phyloP scores from a whole-genome alignment of 441 rosid genomes.

The Mallotus repandus region DNA sequence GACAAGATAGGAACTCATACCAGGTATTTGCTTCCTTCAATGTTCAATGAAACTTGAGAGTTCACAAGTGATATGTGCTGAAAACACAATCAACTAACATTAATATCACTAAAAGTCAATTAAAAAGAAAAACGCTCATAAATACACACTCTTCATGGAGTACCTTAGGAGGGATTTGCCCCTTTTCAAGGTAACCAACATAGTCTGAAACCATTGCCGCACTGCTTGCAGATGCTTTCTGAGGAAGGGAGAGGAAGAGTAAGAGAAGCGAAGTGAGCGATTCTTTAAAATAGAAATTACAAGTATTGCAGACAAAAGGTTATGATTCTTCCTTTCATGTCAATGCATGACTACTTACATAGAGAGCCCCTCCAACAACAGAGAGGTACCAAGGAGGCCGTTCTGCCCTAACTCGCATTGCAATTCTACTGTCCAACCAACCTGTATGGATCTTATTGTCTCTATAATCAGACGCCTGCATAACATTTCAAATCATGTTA shows the following conservation, averaged over 20 bases:
- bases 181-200: slow-evolving; percentile 98
- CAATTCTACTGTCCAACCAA: slow-evolving; percentile 99
- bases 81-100: slow-evolving; percentile 30
- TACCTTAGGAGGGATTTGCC: slow-evolving; percentile 99
- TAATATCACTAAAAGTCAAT: slow-evolving; percentile 13
- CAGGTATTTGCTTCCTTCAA: slow-evolving; percentile 99
- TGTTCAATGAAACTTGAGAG: slow-evolving; percentile 97
- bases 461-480: slow-evolving; percentile 93
- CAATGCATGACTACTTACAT: slow-evolving; percentile 52
- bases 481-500: slow-evolving; percentile 26
- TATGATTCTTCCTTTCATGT: neutral
- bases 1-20: slow-evolving; percentile 42
- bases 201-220: slow-evolving; percentile 98
- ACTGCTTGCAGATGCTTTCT: slow-evolving; percentile 98
- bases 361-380: slow-evolving; percentile 98
- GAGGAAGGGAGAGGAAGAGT: slow-evolving; percentile 10
- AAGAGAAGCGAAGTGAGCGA: slow-evolving; percentile 11
- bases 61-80: slow-evolving; percentile 98
- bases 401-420: slow-evolving; percentile 99
- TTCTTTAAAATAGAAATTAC: neutral
- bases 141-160: slow-evolving; percentile 6
- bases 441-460: slow-evolving; percentile 99
- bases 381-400: slow-evolving; percentile 99
- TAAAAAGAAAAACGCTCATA: neutral
- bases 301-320: neutral